Evolutionary conservation across 495 filamentous ascomycete species (phyloP).

Genomic region (Penicillium salamii): DNA sequence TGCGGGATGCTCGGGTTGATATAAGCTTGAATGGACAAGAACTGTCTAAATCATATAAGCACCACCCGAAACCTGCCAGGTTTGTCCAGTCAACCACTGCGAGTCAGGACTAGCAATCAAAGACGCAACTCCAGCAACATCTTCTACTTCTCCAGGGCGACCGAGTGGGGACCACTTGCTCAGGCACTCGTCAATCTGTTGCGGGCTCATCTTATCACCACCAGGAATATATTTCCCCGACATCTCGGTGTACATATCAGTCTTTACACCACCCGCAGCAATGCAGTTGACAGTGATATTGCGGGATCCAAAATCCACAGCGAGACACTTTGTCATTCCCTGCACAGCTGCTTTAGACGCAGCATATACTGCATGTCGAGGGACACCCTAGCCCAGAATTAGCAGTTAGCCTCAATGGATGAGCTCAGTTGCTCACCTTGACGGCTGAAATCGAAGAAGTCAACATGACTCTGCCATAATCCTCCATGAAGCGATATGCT

Average conservation of each 20-base stretch:
- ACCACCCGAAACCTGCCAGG: constrained; percentile 53
- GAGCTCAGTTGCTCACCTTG: constrained; percentile 8
- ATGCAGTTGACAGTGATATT: constrained; percentile 55
- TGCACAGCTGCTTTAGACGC: constrained; percentile 53
- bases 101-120: constrained; percentile 48
- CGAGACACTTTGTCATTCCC: constrained; percentile 55
- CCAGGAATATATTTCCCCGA: constrained; percentile 37
- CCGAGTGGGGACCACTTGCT: constrained; percentile 40
- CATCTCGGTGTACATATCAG: constrained; percentile 40
- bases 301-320: constrained; percentile 50
- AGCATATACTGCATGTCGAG: constrained; percentile 43
- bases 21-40: too few species aligned
- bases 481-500: constrained; percentile 58
- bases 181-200: constrained; percentile 25
- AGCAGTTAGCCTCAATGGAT: neutral
- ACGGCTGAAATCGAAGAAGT: constrained; percentile 33
- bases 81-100: constrained; percentile 53
- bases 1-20: too few species aligned
- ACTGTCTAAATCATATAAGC: constrained; percentile 16
- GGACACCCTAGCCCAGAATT: constrained; percentile 16
- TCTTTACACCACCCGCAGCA: constrained; percentile 43
- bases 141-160: constrained; percentile 49
- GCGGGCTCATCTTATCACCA: constrained; percentile 28
- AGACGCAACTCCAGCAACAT: constrained; percentile 50
- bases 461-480: constrained; percentile 32